Percentiles rank a stretch among this genome's conserved stretches.
Conservation (phyloP, 1,284 basidiomycete species). For the Neolentinus lepideus region DNA sequence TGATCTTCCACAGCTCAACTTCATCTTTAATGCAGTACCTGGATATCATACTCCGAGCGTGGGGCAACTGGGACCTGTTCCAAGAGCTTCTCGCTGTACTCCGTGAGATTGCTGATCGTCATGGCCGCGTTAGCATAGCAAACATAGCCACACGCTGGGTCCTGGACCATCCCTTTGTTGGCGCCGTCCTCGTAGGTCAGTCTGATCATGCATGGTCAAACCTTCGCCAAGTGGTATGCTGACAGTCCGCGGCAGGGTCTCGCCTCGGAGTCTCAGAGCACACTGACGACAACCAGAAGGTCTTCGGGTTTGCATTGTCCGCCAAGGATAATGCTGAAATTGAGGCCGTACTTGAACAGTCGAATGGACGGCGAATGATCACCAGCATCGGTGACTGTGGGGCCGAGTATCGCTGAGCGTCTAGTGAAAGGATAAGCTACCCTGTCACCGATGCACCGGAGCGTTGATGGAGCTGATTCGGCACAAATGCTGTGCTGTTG, state of each 20-base stretch:
- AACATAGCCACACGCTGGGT: slow-evolving; percentile 80
- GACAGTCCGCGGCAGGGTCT: slow-evolving; percentile 37
- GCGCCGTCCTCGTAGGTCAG: slow-evolving; percentile 72
- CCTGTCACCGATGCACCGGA: too few relatives aligned
- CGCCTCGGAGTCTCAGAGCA: slow-evolving; percentile 75
- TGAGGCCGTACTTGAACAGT: slow-evolving; percentile 50
- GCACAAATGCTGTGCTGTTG: background rate
- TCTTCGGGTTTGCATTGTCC: slow-evolving; percentile 51
- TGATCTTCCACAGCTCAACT: background rate
- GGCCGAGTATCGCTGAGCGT: slow-evolving; percentile 61
- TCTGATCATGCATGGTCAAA: slow-evolving; percentile 4
- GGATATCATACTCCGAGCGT: slow-evolving; percentile 71
- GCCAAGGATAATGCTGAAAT: slow-evolving; percentile 51
- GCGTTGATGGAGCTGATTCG: background rate
- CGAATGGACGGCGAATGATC: slow-evolving; percentile 55
- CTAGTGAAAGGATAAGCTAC: too few relatives aligned
- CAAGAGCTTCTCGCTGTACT: slow-evolving; percentile 56
- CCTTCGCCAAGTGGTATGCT: slow-evolving; percentile 3
- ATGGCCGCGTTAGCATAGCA: slow-evolving; percentile 65
- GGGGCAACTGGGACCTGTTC: slow-evolving; percentile 74
- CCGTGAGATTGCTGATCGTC: slow-evolving; percentile 57
- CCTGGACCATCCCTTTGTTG: slow-evolving; percentile 70
- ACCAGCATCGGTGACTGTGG: slow-evolving; percentile 74
- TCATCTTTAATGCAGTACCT: slow-evolving; percentile 48
- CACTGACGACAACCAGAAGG: slow-evolving; percentile 56